Evolutionary conservation across 1,284 basidiomycete species (phyloP).

Genomic region (Apiotrichum brassicae): DNA sequence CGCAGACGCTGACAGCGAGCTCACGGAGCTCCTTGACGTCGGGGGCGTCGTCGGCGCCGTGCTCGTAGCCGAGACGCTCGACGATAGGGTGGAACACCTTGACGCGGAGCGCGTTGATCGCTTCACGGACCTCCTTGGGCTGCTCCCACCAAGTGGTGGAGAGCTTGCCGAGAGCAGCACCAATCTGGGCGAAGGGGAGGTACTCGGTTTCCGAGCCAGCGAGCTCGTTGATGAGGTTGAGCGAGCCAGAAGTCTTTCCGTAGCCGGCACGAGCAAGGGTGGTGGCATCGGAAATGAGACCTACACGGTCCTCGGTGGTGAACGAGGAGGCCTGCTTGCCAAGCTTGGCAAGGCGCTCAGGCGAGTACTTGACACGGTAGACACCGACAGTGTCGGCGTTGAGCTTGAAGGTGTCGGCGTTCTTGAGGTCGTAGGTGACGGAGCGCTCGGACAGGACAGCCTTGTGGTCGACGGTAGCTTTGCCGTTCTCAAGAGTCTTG

Average conservation of each 20-base stretch:
- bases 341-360: constrained; percentile 71
- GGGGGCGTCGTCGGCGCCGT: constrained; percentile 60
- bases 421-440: constrained; percentile 57
- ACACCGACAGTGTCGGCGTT: constrained; percentile 86
- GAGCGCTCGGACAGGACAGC: constrained; percentile 67
- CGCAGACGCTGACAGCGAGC: constrained; percentile 63
- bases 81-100: constrained; percentile 77
- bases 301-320: constrained; percentile 76
- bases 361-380: constrained; percentile 79
- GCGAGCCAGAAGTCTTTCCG: constrained; percentile 65
- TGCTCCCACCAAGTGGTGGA: constrained; percentile 81
- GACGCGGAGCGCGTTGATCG: constrained; percentile 59
- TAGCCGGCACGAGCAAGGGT: constrained; percentile 75
- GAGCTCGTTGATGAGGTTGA: constrained; percentile 65
- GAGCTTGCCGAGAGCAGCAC: constrained; percentile 53
- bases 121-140: constrained; percentile 56
- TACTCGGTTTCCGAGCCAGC: constrained; percentile 63
- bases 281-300: constrained; percentile 73
- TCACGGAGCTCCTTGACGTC: constrained; percentile 73
- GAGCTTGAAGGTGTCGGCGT: constrained; percentile 71
- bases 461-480: constrained; percentile 56
- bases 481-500: constrained; percentile 51
- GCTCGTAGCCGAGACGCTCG: constrained; percentile 72
- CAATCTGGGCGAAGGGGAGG: constrained; percentile 44
- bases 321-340: constrained; percentile 75